Evolutionary conservation across 2,329 filamentous ascomycete genomes (phyloP), one percentile per base, ranked within the genome.

Genomic region (Fusarium sp.): DNA sequence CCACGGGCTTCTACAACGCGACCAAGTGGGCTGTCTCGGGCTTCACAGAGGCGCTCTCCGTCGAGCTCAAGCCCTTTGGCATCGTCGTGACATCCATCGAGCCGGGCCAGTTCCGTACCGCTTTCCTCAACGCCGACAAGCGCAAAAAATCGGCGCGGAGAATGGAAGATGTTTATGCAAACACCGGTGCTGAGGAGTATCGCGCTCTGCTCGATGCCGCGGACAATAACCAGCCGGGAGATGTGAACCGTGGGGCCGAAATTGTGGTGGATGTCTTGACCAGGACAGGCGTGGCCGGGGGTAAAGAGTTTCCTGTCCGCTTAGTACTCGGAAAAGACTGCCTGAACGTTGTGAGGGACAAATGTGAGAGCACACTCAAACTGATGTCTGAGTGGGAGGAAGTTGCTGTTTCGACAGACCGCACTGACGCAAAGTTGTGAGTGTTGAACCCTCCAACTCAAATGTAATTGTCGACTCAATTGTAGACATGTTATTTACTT

Each of bases 381-480:
- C 69, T 83, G n/a, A 64, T 87, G 55, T 77, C 83, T 18, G 83
- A 85, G 66, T 87, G 85, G 85, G 80, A 83, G 68, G 69, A 73
- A 23, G 56, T 74, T 36, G 25, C 73, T 4, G 25, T 65, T 6
- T 74, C 65, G 58, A 77, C 75, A 0, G 73, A 76, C 36, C 38
- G 71, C 50, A 57, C 60, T n/a, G 61, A 61, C 14, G 20, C 18
- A 18, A 59, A 61, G 25, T 42, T 33, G 16, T 34, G 54, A 58
- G 50, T 23, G 29, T 33, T 53, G 31, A 33, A 18, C 49, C 49
- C 6, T 49, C 42, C 23, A 49, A 49, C 42, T 3, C 3, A 11
- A n/a, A 49, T 49, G n/a, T 49, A 49, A 49, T 49, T 27, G 23
- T 49, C 23, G 42, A 49, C 42, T 49, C 16, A 33, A 33, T 51